Evolutionary conservation across 441 rosid species (phyloP).

Genomic region (Syzygium syzygioides): DNA sequence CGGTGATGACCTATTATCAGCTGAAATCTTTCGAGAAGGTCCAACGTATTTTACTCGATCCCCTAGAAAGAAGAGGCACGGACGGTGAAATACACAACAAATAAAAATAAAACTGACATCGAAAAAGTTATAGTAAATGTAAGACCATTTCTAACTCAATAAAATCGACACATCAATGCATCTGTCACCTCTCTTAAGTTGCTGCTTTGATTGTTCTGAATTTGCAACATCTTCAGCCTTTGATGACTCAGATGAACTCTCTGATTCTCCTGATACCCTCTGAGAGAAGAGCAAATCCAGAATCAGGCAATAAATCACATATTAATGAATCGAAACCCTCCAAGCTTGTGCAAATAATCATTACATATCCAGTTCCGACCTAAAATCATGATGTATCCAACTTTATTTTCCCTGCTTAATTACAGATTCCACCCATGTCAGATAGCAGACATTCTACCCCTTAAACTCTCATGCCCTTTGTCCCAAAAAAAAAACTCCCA

Average conservation of each 20-base stretch:
- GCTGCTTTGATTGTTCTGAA: conserved; percentile 40
- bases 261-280: conserved; percentile 51
- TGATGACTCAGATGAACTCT: conserved; percentile 38
- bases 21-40: conserved; percentile 40
- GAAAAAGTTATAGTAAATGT: neutral
- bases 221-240: conserved; percentile 46
- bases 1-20: conserved; percentile 55
- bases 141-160: neutral
- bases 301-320: conserved; percentile 7
- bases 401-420: neutral
- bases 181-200: conserved; percentile 60
- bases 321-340: neutral
- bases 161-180: neutral
- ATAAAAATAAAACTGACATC: neutral
- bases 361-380: neutral
- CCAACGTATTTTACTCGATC: conserved; percentile 87
- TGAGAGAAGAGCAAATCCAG: conserved; percentile 11
- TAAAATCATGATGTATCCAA: neutral
- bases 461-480: neutral
- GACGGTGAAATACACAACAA: neutral
- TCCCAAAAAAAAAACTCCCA: neutral
- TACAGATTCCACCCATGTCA: neutral
- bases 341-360: neutral
- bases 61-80: conserved; percentile 37
- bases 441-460: neutral